A percentile compares a stretch with the other conserved stretches of the same genome.
Conservation (phyloP, 2,329 filamentous ascomycete species). For the Aspergillus novofumigatus region DNA sequence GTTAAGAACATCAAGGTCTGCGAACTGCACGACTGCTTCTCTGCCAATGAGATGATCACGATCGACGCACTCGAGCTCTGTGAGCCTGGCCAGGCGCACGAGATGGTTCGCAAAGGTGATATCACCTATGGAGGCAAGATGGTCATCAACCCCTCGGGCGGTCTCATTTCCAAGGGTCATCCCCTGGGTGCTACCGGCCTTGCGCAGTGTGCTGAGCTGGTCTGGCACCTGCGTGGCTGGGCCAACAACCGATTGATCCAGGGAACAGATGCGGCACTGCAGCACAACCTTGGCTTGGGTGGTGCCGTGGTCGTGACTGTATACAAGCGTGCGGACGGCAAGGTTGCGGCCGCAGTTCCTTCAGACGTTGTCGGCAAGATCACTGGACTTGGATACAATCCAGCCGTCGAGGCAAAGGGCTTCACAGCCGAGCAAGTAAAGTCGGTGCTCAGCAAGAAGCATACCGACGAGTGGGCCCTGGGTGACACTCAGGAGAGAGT, state of each 20-base stretch:
- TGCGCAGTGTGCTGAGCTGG: conserved; percentile 89
- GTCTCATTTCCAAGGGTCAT: conserved; percentile 93
- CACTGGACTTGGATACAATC: conserved; percentile 81
- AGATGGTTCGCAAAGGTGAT: conserved; percentile 79
- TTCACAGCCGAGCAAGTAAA: conserved; percentile 75
- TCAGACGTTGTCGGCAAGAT: conserved; percentile 61
- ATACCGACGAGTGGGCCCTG: conserved; percentile 68
- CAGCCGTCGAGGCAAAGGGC: conserved; percentile 81
- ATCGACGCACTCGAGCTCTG: conserved; percentile 81
- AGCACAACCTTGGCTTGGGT: conserved; percentile 90
- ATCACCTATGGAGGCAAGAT: conserved; percentile 84
- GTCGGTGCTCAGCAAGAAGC: conserved; percentile 65
- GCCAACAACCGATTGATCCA: conserved; percentile 78
- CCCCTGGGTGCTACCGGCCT: conserved; percentile 91
- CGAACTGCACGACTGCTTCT: conserved; percentile 96
- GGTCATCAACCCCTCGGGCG: conserved; percentile 89
- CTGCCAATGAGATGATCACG: conserved; percentile 85
- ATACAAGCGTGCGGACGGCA: conserved; percentile 78
- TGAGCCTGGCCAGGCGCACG: conserved; percentile 79
- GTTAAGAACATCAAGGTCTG: conserved; percentile 73
- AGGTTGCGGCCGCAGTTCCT: conserved; percentile 56
- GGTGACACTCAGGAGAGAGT: conserved; percentile 71
- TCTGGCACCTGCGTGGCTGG: conserved; percentile 95
- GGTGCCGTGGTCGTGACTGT: conserved; percentile 88
- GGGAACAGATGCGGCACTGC: conserved; percentile 68